phyloP scores from a whole-genome alignment of 148 eudicot genomes.

The Linanthus parryae region DNA sequence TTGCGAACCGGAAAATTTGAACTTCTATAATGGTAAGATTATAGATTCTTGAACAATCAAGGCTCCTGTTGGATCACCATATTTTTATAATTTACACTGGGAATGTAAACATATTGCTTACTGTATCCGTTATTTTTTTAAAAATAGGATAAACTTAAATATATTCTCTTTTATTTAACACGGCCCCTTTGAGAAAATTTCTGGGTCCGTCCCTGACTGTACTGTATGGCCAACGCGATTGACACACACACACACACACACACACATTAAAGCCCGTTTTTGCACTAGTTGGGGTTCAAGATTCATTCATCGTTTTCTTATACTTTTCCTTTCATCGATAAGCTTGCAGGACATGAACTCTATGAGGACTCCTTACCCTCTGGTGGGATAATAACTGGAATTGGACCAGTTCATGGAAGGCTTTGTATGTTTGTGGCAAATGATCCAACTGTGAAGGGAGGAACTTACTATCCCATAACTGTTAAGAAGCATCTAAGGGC shows the following conservation, averaged over 20 bases:
- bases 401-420: slow-evolving; percentile 91
- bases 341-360: slow-evolving; percentile 96
- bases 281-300: neutral
- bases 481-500: slow-evolving; percentile 95
- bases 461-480: slow-evolving; percentile 94
- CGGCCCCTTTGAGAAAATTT: no score
- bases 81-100: no score
- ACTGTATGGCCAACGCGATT: no score
- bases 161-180: no score
- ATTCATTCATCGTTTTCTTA: neutral
- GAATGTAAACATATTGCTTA: no score
- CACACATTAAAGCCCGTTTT: neutral
- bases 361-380: slow-evolving; percentile 79
- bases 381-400: slow-evolving; percentile 93
- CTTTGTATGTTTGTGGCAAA: slow-evolving; percentile 97
- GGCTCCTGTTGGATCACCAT: no score
- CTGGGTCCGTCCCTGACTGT: no score
- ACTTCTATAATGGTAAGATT: no score
- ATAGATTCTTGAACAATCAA: no score
- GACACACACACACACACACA: neutral
- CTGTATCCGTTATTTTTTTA: no score
- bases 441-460: slow-evolving; percentile 98
- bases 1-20: no score
- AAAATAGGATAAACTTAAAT: no score
- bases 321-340: slow-evolving; percentile 7